Percentiles rank a stretch among this genome's conserved stretches.
phyloP scores from a whole-genome alignment of 305 asterid genomes.

The Coffea humblotiana region DNA sequence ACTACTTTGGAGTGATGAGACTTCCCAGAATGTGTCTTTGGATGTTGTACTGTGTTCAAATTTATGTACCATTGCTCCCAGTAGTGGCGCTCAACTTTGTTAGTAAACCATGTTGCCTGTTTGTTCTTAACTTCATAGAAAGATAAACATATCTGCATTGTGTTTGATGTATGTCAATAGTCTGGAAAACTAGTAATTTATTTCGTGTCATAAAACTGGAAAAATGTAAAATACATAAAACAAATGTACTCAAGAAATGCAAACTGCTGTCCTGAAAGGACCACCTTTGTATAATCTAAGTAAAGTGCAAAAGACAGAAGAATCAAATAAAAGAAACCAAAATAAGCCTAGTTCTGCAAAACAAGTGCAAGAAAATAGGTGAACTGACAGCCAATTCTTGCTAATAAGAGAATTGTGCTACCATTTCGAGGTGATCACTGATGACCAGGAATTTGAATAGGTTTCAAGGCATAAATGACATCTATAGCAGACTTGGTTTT shows the following conservation, averaged over 20 bases:
- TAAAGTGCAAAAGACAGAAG: not conserved
- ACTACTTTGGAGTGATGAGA: conserved; percentile 64
- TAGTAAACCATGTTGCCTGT: conserved; percentile 86
- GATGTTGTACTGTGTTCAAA: conserved; percentile 71
- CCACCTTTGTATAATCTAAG: not conserved
- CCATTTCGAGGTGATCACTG: not conserved
- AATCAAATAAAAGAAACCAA: not conserved
- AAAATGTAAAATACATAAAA: not conserved
- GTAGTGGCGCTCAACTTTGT: conserved; percentile 83
- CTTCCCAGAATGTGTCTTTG: conserved; percentile 68
- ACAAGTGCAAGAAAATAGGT: not conserved
- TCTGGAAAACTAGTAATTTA: not conserved
- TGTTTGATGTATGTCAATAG: not conserved
- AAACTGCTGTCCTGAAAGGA: not conserved
- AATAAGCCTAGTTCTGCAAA: not conserved
- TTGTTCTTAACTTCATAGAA: conserved; percentile 89
- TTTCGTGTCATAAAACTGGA: not conserved
- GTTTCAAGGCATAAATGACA: not conserved
- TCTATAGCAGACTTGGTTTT: not conserved
- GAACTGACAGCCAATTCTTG: not conserved
- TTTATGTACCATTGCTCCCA: conserved; percentile 98
- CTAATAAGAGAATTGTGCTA: not conserved
- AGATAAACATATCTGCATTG: conserved; percentile 78
- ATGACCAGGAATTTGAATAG: not conserved
- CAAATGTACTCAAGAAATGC: not conserved